Evolutionary conservation across 768 basidiomycete genomes (phyloP).

Genomic region (Panus rudis): DNA sequence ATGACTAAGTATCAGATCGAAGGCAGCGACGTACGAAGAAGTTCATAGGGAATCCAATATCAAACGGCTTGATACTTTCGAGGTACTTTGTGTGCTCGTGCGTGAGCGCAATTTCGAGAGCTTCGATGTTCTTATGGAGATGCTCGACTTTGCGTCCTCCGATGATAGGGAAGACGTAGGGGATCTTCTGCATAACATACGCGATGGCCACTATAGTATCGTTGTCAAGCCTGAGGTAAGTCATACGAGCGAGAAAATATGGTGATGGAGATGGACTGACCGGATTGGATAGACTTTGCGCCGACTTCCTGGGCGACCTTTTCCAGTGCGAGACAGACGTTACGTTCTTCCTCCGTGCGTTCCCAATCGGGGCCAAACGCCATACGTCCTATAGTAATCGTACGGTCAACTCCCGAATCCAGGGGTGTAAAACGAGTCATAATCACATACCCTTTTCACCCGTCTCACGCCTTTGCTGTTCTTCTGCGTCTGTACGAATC

Average conservation of each 20-base stretch:
- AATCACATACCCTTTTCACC: slow-evolving; percentile 31
- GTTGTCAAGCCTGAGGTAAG: neutral
- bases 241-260: neutral
- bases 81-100: slow-evolving; percentile 36
- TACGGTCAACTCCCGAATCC: neutral
- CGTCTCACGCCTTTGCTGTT: slow-evolving; percentile 21
- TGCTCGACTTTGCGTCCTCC: slow-evolving; percentile 44
- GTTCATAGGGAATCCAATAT: slow-evolving; percentile 34
- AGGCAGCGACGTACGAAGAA: slow-evolving; percentile 20
- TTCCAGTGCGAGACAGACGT: slow-evolving; percentile 38
- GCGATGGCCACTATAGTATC: slow-evolving; percentile 36
- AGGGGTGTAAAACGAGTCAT: too few relatives aligned
- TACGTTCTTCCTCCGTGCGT: slow-evolving; percentile 37
- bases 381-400: slow-evolving; percentile 16
- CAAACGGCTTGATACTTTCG: slow-evolving; percentile 35
- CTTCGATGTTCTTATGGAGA: slow-evolving; percentile 39
- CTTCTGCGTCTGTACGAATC: slow-evolving; percentile 34
- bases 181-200: slow-evolving; percentile 43
- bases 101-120: slow-evolving; percentile 36
- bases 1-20: neutral
- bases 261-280: neutral
- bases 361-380: slow-evolving; percentile 33
- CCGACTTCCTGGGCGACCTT: slow-evolving; percentile 40
- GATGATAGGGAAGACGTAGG: slow-evolving; percentile 42
- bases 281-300: neutral